Percentiles rank a stretch among this genome's conserved stretches.
Conservation (phyloP, 176 grass and related monocot genomes). For the Musa beccarii region DNA sequence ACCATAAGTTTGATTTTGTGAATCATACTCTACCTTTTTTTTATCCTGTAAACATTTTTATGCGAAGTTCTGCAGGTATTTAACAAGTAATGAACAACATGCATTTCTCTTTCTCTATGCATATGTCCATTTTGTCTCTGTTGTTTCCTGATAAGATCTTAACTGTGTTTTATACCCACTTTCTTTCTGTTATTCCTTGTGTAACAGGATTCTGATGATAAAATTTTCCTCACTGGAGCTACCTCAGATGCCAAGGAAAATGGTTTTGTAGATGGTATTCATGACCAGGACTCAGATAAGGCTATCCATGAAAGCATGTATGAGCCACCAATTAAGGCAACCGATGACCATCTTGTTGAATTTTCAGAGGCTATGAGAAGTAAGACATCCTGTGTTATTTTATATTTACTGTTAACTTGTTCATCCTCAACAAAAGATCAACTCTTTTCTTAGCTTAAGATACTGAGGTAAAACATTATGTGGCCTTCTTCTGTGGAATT, state of each 20-base stretch:
- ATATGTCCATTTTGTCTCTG: neutral
- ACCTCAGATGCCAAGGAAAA: slow-evolving; percentile 36
- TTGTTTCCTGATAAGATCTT: neutral
- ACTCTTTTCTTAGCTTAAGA: neutral
- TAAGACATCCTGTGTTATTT: slow-evolving; percentile 25
- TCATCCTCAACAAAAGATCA: neutral
- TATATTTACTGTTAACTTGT: neutral
- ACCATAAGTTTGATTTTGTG: too few species aligned
- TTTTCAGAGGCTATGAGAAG: slow-evolving; percentile 91
- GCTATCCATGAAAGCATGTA: slow-evolving; percentile 51
- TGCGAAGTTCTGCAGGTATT: neutral
- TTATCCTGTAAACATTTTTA: neutral
- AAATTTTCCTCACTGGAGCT: slow-evolving; percentile 25
- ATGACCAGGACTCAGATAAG: slow-evolving; percentile 39
- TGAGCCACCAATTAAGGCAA: slow-evolving; percentile 54
- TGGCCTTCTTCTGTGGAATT: neutral
- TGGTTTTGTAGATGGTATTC: slow-evolving; percentile 29
- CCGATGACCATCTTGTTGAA: slow-evolving; percentile 79
- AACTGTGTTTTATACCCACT: neutral
- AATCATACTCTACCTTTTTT: too few species aligned
- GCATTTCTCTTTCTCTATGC: neutral
- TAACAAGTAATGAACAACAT: neutral
- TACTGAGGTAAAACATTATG: neutral
- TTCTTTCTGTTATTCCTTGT: neutral
- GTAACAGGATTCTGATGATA: slow-evolving; percentile 37